A percentile compares a stretch with the other conserved stretches of the same genome.
Conservation (phyloP, 2,329 filamentous ascomycete genomes). For the Penicillium capsulatum region DNA sequence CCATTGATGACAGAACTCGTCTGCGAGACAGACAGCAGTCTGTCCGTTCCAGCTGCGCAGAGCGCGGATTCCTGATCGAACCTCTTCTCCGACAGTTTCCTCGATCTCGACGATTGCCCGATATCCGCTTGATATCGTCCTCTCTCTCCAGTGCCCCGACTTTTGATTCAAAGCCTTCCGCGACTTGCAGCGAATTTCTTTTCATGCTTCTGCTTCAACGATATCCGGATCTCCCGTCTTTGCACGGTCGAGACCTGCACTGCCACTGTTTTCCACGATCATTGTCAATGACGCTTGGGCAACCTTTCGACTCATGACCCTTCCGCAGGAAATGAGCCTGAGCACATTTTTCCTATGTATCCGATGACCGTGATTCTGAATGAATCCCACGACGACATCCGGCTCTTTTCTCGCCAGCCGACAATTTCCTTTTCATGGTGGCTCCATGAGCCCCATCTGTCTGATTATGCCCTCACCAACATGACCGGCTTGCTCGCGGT, state of each 20-base stretch:
- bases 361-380: constrained; percentile 5
- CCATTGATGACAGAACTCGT: constrained; percentile 8
- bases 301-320: constrained; percentile 7
- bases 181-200: constrained; percentile 12
- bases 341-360: constrained; percentile 13
- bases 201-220: constrained; percentile 8
- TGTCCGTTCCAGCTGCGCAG: constrained; percentile 8
- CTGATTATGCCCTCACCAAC: too few relatives aligned
- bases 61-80: constrained; percentile 5
- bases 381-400: constrained; percentile 3
- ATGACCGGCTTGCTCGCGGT: too few relatives aligned
- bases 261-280: constrained; percentile 20
- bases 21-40: constrained; percentile 4
- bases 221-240: constrained; percentile 9
- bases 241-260: constrained; percentile 13
- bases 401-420: constrained; percentile 2
- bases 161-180: constrained; percentile 8
- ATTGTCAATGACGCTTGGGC: constrained; percentile 15
- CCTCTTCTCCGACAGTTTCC: constrained; percentile 4
- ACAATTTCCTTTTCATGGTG: constrained; percentile 5
- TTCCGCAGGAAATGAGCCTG: constrained; percentile 2
- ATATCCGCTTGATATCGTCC: constrained; percentile 10
- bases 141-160: background rate
- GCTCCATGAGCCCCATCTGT: too few relatives aligned
- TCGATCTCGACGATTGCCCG: background rate